Evolutionary conservation across 2,329 filamentous ascomycete genomes (phyloP), one percentile per base, ranked within the genome.

Genomic region (Teratosphaeria epicoccoides): DNA sequence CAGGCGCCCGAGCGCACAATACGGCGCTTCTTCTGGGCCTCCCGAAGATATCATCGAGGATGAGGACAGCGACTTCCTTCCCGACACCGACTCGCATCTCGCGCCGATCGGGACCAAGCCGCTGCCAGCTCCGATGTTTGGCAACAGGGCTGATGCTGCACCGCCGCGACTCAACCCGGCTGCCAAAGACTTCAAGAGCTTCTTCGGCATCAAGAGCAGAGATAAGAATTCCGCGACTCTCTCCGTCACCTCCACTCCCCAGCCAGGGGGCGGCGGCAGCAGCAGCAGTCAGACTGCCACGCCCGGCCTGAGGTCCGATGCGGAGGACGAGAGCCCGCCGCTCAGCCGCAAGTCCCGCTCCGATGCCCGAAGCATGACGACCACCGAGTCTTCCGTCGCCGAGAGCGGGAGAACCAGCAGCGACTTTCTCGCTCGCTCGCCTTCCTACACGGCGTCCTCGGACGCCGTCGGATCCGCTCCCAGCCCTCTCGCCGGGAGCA

Each of bases 171-270:
- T 97, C 24, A 97, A 98, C 62, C 93, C 93, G 6, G 81, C 87
- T 6, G 93, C 91, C 0, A 90, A 90, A 7, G 87, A 85, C 0
- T 97, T 97, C 66, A 91, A 85, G 69, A 83, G 78, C 9, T 78
- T 83, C 33, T 80, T 93, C 53, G 57, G 57, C 1, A 71, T 61
- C 68, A 73, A 61, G 68, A 68, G 59, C 52, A 69, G 68, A 55
- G 67, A 65, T 49, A 55, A 68, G 52, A 37, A 49, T 47, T 54
- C 44, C 50, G 49, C 58, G 48, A 49, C 57, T 29, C 51, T 54
- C 47, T 54, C 59, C 20, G 56, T 54, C 4, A 53, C 47, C 29
- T 54, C 50, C 28, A 55, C 56, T n/a, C 55, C 58, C 7, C 40
- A 33, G 23, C 43, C 17, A 17, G n/a, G n/a, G n/a, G n/a, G n/a